Percentiles rank a stretch among this genome's conserved stretches.
Evolutionary conservation across 2,329 filamentous ascomycete species (phyloP).

Genomic region (Penicillium palitans): DNA sequence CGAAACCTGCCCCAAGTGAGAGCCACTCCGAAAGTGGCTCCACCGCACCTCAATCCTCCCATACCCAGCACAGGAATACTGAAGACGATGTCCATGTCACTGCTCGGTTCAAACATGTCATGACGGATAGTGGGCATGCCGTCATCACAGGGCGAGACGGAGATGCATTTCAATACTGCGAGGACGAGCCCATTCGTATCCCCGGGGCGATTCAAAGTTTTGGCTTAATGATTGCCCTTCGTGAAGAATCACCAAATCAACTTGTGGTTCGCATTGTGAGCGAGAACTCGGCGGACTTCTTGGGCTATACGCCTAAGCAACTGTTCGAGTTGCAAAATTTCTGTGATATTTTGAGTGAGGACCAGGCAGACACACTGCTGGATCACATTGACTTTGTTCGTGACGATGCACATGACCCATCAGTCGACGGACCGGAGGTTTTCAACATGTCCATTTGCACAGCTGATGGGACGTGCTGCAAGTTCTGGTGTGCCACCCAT

Average conservation of each 20-base stretch:
- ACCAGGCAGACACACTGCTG: conserved; percentile 78
- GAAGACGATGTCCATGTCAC: conserved; percentile 56
- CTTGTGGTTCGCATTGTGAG: conserved; percentile 72
- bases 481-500: conserved; percentile 87
- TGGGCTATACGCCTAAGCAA: conserved; percentile 74
- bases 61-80: neutral
- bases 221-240: conserved; percentile 71
- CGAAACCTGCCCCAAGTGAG: conserved; percentile 10
- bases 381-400: conserved; percentile 87
- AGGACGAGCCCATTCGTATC: conserved; percentile 88
- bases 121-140: conserved; percentile 75
- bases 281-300: conserved; percentile 73
- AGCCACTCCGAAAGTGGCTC: conserved; percentile 11
- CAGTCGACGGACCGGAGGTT: conserved; percentile 77
- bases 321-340: conserved; percentile 75
- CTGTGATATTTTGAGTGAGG: conserved; percentile 78
- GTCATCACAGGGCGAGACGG: conserved; percentile 78
- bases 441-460: conserved; percentile 74
- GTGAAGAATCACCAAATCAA: conserved; percentile 62
- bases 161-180: conserved; percentile 72
- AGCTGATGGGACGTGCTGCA: conserved; percentile 57
- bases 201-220: conserved; percentile 80
- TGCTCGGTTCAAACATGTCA: conserved; percentile 73
- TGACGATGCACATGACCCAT: conserved; percentile 75
- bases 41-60: conserved; percentile 3